phyloP scores from a whole-genome alignment of 1,284 basidiomycete genomes.

The Phellopilus nigrolimitatus region DNA sequence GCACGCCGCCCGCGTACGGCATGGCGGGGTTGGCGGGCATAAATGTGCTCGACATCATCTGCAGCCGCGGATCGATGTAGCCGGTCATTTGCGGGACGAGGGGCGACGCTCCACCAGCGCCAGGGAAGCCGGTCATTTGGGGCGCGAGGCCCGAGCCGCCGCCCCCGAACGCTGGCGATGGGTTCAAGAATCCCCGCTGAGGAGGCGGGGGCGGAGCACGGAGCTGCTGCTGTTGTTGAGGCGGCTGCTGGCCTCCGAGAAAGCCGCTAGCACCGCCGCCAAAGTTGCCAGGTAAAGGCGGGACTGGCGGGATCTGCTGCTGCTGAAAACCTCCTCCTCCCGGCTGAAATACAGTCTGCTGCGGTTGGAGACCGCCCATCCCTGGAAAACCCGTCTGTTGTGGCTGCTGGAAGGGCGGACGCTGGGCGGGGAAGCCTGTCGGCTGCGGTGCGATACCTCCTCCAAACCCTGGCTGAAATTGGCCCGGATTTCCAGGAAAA shows the following conservation, averaged over 20 bases:
- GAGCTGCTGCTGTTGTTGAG: slow-evolving; percentile 26
- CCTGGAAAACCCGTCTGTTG: slow-evolving; percentile 44
- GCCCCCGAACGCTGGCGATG: slow-evolving; percentile 36
- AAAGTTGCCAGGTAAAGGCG: slow-evolving; percentile 57
- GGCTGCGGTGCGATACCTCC: slow-evolving; percentile 38
- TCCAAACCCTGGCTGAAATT: slow-evolving; percentile 30
- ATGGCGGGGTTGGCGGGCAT: slow-evolving; percentile 70
- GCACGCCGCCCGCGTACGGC: slow-evolving; percentile 58
- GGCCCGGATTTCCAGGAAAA: slow-evolving; percentile 40
- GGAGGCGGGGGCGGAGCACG: slow-evolving; percentile 31
- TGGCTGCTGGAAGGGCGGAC: slow-evolving; percentile 35
- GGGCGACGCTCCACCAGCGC: slow-evolving; percentile 43
- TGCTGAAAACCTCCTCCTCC: slow-evolving; percentile 41
- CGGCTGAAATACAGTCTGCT: slow-evolving; percentile 36
- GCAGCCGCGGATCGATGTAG: slow-evolving; percentile 76
- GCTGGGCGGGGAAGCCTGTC: slow-evolving; percentile 37
- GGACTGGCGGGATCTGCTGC: slow-evolving; percentile 55
- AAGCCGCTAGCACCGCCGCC: slow-evolving; percentile 38
- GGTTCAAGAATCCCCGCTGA: slow-evolving; percentile 46
- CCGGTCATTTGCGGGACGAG: slow-evolving; percentile 78
- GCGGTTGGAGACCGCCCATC: slow-evolving; percentile 25
- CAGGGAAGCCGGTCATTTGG: slow-evolving; percentile 57
- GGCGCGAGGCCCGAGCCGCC: slow-evolving; percentile 36
- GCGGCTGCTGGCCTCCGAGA: slow-evolving; percentile 37
- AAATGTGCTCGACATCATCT: slow-evolving; percentile 83